Evolutionary conservation across 768 basidiomycete genomes (phyloP).

Genomic region (Panellus pusillus): DNA sequence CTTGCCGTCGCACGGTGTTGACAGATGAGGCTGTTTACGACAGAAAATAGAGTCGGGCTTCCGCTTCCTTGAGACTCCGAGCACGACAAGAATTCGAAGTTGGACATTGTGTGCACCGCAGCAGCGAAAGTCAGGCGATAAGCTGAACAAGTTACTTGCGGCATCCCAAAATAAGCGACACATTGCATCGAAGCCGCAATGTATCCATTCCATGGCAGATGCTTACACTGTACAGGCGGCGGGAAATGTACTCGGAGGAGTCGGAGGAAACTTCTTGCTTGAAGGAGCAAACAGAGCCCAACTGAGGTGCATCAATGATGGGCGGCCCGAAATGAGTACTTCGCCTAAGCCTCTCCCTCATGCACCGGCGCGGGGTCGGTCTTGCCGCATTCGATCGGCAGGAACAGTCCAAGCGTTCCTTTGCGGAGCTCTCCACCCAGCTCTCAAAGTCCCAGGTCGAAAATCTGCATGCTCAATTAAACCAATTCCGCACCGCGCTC

Average conservation of each 20-base stretch:
- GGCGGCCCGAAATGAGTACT: neutral
- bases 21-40: neutral
- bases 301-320: neutral
- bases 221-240: too few species aligned
- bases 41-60: neutral
- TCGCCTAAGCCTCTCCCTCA: slow-evolving; percentile 25
- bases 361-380: slow-evolving; percentile 83
- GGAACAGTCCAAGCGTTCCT: slow-evolving; percentile 77
- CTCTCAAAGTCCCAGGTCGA: slow-evolving; percentile 77
- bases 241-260: too few species aligned
- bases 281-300: too few species aligned
- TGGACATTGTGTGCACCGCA: too few species aligned
- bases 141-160: too few species aligned
- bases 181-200: too few species aligned
- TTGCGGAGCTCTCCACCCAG: slow-evolving; percentile 75
- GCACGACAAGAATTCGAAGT: neutral
- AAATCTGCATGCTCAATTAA: slow-evolving; percentile 77
- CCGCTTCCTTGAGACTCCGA: neutral
- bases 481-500: slow-evolving; percentile 81
- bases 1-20: neutral
- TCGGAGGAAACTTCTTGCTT: too few species aligned
- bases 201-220: too few species aligned
- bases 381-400: slow-evolving; percentile 90
- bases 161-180: too few species aligned
- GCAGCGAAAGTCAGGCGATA: too few species aligned